These are phyloP conservation scores for Mimosa pudica DNA, from an alignment of 306 rosid species.

Conservation along the genomic window DNA sequence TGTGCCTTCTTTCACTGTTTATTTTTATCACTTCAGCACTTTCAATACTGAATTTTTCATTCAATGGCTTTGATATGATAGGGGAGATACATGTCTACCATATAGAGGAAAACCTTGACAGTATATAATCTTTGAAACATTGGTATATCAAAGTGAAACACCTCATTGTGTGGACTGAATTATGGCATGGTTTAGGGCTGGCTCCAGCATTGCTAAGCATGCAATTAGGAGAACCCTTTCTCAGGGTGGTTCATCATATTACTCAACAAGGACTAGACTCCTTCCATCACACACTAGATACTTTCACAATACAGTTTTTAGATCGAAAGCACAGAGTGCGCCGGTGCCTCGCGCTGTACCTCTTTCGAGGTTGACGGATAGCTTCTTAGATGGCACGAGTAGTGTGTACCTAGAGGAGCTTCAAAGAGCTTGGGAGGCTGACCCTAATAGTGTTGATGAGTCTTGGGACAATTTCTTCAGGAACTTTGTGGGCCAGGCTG, in stretches of 20 bases:
- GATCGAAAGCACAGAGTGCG: conserved; percentile 64
- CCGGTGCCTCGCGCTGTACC: conserved; percentile 92
- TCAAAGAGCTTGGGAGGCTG: conserved; percentile 98
- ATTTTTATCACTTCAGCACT: neutral
- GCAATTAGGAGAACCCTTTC: conserved; percentile 64
- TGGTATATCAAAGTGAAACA: neutral
- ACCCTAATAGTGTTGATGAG: conserved; percentile 91
- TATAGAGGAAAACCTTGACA: conserved; percentile 22
- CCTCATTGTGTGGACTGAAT: conserved; percentile 30
- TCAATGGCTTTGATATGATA: neutral
- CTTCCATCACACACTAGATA: conserved; percentile 54
- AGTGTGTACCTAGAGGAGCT: conserved; percentile 95
- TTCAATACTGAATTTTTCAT: neutral
- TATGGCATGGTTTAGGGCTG: conserved; percentile 94
- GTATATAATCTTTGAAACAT: conserved; percentile 10
- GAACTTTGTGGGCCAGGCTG: conserved; percentile 87
- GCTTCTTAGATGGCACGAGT: conserved; percentile 93
- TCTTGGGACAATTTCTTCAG: conserved; percentile 97
- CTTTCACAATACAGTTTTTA: conserved; percentile 64
- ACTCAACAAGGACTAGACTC: conserved; percentile 57
- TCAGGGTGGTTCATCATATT: conserved; percentile 53
- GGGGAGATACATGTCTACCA: conserved; percentile 29
- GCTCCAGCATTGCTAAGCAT: conserved; percentile 67
- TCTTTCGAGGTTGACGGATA: conserved; percentile 84
- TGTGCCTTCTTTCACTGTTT: neutral